Base-by-base conservation (phyloP, 2,329 filamentous ascomycete species). In the Penicillium sp. region DNA sequence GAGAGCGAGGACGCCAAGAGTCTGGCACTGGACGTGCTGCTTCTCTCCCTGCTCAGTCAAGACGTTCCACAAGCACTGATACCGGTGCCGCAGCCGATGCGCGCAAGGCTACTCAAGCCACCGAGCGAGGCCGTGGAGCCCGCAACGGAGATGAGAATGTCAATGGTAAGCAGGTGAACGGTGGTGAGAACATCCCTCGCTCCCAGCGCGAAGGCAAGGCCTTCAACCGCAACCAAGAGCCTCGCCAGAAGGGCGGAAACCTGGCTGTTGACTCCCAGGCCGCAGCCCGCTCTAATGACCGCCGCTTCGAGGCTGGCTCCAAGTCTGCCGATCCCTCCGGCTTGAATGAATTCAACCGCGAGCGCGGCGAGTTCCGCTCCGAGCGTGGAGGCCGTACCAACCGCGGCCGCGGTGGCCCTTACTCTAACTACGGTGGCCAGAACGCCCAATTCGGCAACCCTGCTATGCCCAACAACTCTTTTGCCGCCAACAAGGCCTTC, bases 331-430 rank as follows among this genome's bases (percentile, higher is more conserved):
- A 76, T 24, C 57, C 68, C 10, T 47, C 57, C 48, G 64, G 68
- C 11, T 69, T 72, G 50, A 69, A 68, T 22, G 73, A 73, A 9
- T 68, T 71, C 54, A 57, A 62, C 56, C 71, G 71, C 21, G 74
- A 74, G 43, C 67, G 70, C 45, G 61, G 62, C 29, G 67, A 75
- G 39, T 61, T 66, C 34, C 72, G 75, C 47, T 58, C 69, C 22
- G 75, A 77, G 31, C 65, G 73, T 52, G 70, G 74, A 50, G 70
- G 74, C 47, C 71, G 74, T 40, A 67, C 60, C 18, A 67, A 75
- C 60, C 73, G 76, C 44, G 75, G 75, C 51, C 67, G 76, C 50
- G 75, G 76, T 32, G 70, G 68, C 36, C 69, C 51, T 22, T 65
- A 75, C 58, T 61, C 66, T 34, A 66, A 60, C 38, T 76, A 70